phyloP scores from a whole-genome alignment of 768 basidiomycete species.

The Exidia glandulosa region DNA sequence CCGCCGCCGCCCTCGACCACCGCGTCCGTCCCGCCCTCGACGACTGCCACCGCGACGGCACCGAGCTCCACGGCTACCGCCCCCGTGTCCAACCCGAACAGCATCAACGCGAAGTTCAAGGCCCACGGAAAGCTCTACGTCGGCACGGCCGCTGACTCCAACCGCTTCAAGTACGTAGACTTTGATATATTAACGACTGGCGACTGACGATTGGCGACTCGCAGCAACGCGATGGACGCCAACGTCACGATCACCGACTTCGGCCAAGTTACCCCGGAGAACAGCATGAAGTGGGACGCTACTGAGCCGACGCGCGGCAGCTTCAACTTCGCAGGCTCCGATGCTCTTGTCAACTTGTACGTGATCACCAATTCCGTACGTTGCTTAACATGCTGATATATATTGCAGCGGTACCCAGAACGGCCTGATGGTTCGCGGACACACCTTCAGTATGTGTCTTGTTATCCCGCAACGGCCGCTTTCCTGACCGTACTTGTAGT shows the following conservation, averaged over 20 bases:
- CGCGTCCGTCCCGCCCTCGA: constrained; percentile 22
- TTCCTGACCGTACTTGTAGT: too few species aligned
- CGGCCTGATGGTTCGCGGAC: constrained; percentile 7
- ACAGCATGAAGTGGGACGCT: constrained; percentile 3
- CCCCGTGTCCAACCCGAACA: not conserved
- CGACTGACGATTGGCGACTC: not conserved
- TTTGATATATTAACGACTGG: not conserved
- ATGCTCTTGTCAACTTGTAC: constrained; percentile 11
- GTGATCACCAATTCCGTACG: too few species aligned
- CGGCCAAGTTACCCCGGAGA: constrained; percentile 9
- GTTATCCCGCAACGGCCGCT: too few species aligned
- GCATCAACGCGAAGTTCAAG: not conserved
- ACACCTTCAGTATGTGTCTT: too few species aligned
- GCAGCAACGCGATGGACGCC: constrained; percentile 4
- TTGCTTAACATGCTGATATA: too few species aligned
- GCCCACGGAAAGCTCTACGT: constrained; percentile 1
- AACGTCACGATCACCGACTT: constrained; percentile 7
- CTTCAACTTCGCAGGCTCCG: constrained; percentile 8
- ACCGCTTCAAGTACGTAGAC: constrained; percentile 1
- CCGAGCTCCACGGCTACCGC: not conserved
- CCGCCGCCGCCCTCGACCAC: too few species aligned
- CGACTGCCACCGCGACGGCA: constrained; percentile 19
- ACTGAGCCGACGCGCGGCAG: constrained; percentile 4
- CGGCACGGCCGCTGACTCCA: constrained; percentile 3
- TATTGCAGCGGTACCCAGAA: constrained; percentile 7